A percentile compares a stretch with the other conserved stretches of the same genome.
Evolutionary conservation across 495 filamentous ascomycete species (phyloP).

Genomic region (Neurospora pannonica): DNA sequence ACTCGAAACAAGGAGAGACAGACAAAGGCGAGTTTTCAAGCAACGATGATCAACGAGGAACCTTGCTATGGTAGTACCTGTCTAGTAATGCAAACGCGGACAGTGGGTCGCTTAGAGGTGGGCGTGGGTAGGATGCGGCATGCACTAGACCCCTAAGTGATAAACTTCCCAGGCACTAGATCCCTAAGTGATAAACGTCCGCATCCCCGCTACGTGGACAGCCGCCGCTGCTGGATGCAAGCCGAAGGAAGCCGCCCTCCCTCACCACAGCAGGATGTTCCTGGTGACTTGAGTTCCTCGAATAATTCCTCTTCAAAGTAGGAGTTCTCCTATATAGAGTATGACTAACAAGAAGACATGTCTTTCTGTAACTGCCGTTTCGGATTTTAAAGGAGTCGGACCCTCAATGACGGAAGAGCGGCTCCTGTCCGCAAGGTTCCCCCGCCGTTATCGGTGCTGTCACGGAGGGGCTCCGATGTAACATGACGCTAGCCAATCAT

Average conservation of each 20-base stretch:
- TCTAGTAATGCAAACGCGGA: not conserved
- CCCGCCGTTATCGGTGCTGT: not conserved
- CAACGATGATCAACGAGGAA: not conserved
- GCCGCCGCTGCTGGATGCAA: not conserved
- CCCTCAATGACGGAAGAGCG: not conserved
- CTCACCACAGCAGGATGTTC: not conserved
- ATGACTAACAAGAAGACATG: not conserved
- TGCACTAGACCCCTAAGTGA: conserved; percentile 14
- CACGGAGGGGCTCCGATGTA: not conserved
- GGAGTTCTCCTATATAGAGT: not conserved
- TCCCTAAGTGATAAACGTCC: conserved; percentile 10
- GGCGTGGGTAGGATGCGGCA: not conserved
- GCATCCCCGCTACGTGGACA: conserved; percentile 4
- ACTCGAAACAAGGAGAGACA: not conserved
- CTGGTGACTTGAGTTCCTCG: not conserved
- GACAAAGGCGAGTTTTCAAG: not conserved
- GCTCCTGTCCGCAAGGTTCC: not conserved
- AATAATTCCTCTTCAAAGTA: not conserved
- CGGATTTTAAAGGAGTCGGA: not conserved
- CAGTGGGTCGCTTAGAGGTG: not conserved
- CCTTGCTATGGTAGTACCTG: not conserved
- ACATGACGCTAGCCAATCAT: conserved; percentile 4
- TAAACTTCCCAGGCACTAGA: conserved; percentile 5
- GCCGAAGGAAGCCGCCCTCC: conserved; percentile 6
- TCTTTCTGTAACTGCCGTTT: not conserved